Evolutionary conservation across 176 grass and related monocot genomes (phyloP), one percentile per base, ranked within the genome.

Genomic region (Ampelocalamus luodianensis): DNA sequence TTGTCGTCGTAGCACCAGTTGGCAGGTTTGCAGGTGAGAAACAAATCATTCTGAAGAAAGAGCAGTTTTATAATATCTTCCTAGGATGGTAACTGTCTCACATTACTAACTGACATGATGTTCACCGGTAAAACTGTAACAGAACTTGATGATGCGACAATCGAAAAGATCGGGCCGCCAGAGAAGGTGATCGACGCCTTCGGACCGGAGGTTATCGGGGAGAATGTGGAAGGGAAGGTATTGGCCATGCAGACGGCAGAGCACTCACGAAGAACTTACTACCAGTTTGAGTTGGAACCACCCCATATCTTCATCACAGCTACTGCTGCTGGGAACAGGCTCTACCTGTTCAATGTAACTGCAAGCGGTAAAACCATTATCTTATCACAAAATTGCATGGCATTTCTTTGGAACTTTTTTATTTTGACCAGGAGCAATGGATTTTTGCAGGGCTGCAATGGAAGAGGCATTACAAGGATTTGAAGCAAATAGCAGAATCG

Each of bases 151-250:
- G 89, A 96, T 55, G 93, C 89, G 0, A 90, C 72, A 23, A 94
- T 98, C 24, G 83, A 98, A 43, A 85, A 87, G 82, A 96, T 98
- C 0, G 96, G 96, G 50, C 60, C 88, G 0, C 96, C 93, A 0
- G 93, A 93, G 4, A 95, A 88, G 85, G 96, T 98, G 59, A 92
- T 99, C 72, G 77, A 45, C 11, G 93, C 96, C 54, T 96, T 99
- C 9, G 91, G 96, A 15, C 96, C 93, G 5, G 96, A 99, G 85
- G 96, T 99, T 17, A 89, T 94, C 8, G 96, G 96, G 1, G 88
- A 99, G 60, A 99, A 94, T 64, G 96, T 96, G 24, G 93, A 98
- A 94, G 96, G 89, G 27, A 98, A 94, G 77, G 93, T 98, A 34
- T 42, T 94, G 53, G 71, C 91, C 58, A 88, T 82, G 49, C 90